Evolutionary conservation across 768 basidiomycete species (phyloP), one percentile per base, ranked within the genome.

Genomic region (Cubamyces sp.): DNA sequence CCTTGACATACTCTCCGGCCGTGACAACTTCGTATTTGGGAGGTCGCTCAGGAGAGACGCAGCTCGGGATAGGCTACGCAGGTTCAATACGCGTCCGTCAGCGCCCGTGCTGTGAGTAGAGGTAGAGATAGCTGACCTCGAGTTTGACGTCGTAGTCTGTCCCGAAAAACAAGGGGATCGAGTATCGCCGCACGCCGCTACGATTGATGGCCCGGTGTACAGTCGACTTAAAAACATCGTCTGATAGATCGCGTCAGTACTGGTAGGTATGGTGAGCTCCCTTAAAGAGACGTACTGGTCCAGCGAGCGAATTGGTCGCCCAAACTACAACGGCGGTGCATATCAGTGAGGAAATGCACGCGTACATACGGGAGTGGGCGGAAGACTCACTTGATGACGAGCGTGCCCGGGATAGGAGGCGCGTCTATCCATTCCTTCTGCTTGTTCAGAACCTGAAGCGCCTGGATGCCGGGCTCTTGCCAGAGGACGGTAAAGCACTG

Each of bases 401-500:
- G 79, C 0, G 94, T 93, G 5, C 86, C 92, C 0, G 84, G 81
- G 48, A 91, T 88, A 0, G 91, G 84, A 1, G 87, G 84, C 9
- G 91, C 94, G 66, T 91, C 78, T 53, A 97, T 85, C 95, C 95
- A 97, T 64, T 84, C 75, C 11, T 86, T 86, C 37, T 85, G 77
- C 0, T 86, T 73, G 76, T 96, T 96, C 57, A 90, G 78, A 14
- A 96, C 87, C 72, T 97, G 93, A 5, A 97, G 80, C 0, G 88
- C 90, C 67, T 87, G 87, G 16, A 89, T 83, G 1, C 74, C 83
- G 0, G 86, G 84, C 66, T 92, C 84, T 78, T 94, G 87, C 84
- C 87, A 91, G 1, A 97, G 82, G 40, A 96, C 90, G 0, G 93
- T 94, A 72, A 95, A 94, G 71, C 90, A 91, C 88, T 93, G 54